Base-by-base conservation (phyloP, 441 rosid genomes). In the Adansonia grandidieri region DNA sequence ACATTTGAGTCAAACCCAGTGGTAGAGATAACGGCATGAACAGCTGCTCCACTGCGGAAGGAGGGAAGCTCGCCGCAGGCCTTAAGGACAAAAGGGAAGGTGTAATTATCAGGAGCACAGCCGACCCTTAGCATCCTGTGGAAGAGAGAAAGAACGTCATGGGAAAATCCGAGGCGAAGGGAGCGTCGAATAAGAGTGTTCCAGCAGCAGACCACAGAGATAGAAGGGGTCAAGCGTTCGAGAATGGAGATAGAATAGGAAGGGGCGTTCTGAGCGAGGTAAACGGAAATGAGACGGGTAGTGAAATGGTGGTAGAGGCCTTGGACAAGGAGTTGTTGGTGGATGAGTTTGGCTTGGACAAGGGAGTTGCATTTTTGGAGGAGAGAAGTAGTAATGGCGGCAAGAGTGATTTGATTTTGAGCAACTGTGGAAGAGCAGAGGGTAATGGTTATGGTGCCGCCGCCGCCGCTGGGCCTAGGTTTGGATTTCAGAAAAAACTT, bases 31-130 rank as follows among this genome's bases (percentile, higher is more conserved):
- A 86, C 74, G 20, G 84, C 90, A 42, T 95, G 98, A 42, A 89
- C 70, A 5, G 93, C 82, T 13, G 80, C 86, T 22, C 98, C 97
- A 5, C 68, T 54, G 7, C 71, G 73, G 45, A 79, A 66, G 2
- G 86, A 89, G 7, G 83, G 68, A 11, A 87, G 62, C 53, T 90
- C 92, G 4, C 97, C 97, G 20, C 91, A 92, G 48, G 98, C 95
- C 80, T 91, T 95, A 76, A 93, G 86, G 48, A 93, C 90, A 60
- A 92, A 90, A 17, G 98, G 97, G 82, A 83, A 90, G 57, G 98
- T 95, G 78, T 89, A 88, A 78, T 89, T 87, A 11, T 95, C 98
- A 45, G 99, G 97, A 54, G 83, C 77, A 88, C 92, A 92, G 7
- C 90, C 91, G 24, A 88, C 85, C 58, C 84, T 62, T 70, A 77